Base-by-base conservation (phyloP, 306 rosid genomes). In the Vigna hirtella region DNA sequence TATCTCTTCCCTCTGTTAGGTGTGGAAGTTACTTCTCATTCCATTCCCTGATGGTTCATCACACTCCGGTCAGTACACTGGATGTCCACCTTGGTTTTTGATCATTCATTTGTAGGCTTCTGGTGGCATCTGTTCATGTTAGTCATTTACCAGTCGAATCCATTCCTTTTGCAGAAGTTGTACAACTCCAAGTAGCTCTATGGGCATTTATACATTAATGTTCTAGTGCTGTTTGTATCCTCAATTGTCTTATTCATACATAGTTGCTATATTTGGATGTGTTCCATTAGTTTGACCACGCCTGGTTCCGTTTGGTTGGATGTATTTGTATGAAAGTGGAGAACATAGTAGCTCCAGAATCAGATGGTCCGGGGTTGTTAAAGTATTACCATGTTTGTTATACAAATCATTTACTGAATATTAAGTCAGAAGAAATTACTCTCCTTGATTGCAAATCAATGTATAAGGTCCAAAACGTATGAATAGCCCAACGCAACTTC, bases 391-490 rank as follows among this genome's bases (percentile, higher is more conserved):
- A 26, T 52, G 12, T 72, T 17, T 70, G 64, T 17, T 65, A 18
- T 6, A 13, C 66, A 50, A 28, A 43, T 45, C 70, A 42, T 65
- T 65, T 7, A n/a, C 28, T n/a, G 49, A 9, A 16, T 64, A 65
- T 65, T 17, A 20, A 17, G 11, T 24, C 34, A 38, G 43, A 61
- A 15, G 24, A 14, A 61, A 58, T 30, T 49, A 18, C 52, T 9
- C 32, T 66, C 36, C 15, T 2, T 58, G 55, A 52, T 26, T 63
- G 26, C 53, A 40, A 52, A 53, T 55, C 62, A 55, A 73, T 66
- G 24, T 66, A 48, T 73, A 64, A 24, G 9, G 34, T 66, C 73
- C 65, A 73, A 20, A 59, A 74, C 64, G 20, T 24, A 58, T 56
- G 14, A 43, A 52, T 32, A 56, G 55, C 24, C 70, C 56, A 56